A percentile compares a stretch with the other conserved stretches of the same genome.
These are phyloP conservation scores for Fusarium sp. DNA, from an alignment of 2,329 filamentous ascomycete genomes.

Conservation along the genomic window DNA sequence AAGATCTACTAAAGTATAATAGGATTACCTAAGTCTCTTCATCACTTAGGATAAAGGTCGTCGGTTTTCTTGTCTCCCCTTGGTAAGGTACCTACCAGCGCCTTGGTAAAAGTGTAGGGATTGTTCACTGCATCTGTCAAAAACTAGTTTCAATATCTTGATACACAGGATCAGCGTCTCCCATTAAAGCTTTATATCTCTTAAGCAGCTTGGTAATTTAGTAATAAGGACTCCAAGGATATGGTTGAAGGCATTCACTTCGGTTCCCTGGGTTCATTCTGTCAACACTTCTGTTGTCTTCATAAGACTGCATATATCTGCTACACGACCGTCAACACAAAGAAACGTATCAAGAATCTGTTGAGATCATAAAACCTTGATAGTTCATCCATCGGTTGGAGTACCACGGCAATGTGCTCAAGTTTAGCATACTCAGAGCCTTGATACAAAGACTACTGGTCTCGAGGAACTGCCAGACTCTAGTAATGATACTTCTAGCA, in stretches of 20 bases:
- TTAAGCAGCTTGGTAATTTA: not conserved
- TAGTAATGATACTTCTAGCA: not conserved
- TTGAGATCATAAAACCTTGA: not conserved
- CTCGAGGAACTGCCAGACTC: not conserved
- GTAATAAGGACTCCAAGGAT: not conserved
- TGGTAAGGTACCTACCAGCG: not conserved
- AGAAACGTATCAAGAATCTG: not conserved
- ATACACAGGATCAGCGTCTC: not conserved
- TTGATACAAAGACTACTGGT: not conserved
- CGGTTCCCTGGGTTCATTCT: not conserved
- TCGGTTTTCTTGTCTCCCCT: not conserved
- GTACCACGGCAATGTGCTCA: not conserved
- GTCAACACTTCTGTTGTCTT: not conserved
- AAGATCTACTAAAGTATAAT: not conserved
- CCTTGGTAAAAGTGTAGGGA: not conserved
- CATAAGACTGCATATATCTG: too few relatives aligned
- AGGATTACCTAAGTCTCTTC: not conserved
- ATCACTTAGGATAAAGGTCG: not conserved
- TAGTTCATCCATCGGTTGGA: not conserved
- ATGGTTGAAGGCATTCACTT: not conserved
- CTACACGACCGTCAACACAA: not conserved
- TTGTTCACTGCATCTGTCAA: not conserved
- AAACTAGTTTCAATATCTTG: not conserved
- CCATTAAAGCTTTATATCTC: not conserved
- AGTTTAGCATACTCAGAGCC: not conserved